Evolutionary conservation across 1,284 basidiomycete species (phyloP).

Genomic region (Leccinum pallidistipes): DNA sequence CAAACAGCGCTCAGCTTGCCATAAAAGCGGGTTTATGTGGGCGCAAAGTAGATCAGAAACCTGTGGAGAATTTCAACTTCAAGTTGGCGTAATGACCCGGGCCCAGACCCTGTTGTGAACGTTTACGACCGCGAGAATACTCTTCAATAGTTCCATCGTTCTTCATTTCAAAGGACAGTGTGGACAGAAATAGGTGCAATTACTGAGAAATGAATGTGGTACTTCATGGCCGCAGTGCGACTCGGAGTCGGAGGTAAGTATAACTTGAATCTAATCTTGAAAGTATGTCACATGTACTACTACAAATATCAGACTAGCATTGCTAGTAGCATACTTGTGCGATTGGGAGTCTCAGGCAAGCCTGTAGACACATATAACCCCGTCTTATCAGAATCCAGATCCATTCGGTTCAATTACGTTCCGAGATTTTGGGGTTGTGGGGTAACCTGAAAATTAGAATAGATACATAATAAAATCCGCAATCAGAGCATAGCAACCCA

Average conservation of each 20-base stretch:
- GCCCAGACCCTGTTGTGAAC: no score
- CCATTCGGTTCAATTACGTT: neutral
- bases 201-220: neutral
- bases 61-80: no score
- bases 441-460: no score
- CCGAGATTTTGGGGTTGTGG: neutral
- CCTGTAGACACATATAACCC: neutral
- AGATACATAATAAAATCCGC: no score
- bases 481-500: no score
- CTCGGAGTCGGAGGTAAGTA: neutral
- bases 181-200: neutral
- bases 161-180: neutral
- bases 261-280: no score
- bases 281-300: neutral
- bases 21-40: neutral
- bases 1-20: neutral
- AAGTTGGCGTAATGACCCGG: no score
- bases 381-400: neutral
- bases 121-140: no score
- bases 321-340: neutral
- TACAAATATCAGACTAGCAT: neutral
- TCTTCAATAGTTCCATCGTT: neutral
- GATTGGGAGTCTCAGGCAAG: neutral
- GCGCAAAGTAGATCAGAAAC: neutral
- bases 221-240: no score